Evolutionary conservation across 371 early-diverging fungal species (phyloP).

Genomic region (Mortierella sp.): DNA sequence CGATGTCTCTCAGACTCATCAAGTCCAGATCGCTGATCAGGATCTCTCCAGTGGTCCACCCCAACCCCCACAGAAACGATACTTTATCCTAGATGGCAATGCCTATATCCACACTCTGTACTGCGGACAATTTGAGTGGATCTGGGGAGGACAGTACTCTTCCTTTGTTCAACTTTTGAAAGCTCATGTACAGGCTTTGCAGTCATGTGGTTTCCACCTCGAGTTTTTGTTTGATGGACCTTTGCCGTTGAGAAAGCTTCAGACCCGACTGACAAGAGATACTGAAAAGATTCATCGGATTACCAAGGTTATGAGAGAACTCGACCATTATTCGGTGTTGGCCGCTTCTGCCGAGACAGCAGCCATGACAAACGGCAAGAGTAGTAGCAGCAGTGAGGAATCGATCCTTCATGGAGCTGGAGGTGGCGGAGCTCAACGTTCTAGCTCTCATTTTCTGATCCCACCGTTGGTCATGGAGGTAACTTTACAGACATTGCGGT

Average conservation of each 20-base stretch:
- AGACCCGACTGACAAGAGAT: constrained; percentile 61
- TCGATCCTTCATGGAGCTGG: background rate
- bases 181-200: constrained; percentile 46
- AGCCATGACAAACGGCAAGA: background rate
- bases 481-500: constrained; percentile 57
- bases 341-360: background rate
- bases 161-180: constrained; percentile 50
- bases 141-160: constrained; percentile 64
- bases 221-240: constrained; percentile 69
- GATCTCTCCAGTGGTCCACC: no score
- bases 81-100: constrained; percentile 68
- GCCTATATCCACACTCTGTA: constrained; percentile 68
- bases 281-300: constrained; percentile 57
- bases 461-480: constrained; percentile 66
- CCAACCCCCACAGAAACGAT: constrained; percentile 7
- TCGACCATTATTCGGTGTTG: constrained; percentile 32
- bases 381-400: constrained; percentile 5
- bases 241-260: constrained; percentile 60
- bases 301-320: constrained; percentile 30
- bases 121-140: constrained; percentile 61
- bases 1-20: no score
- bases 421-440: constrained; percentile 15
- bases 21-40: no score
- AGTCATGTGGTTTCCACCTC: constrained; percentile 53
- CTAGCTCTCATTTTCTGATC: constrained; percentile 56